Percentiles rank a stretch among this genome's conserved stretches.
These are phyloP conservation scores for Russula griseocarnosa DNA, from an alignment of 768 basidiomycete species.

Conservation along the genomic window DNA sequence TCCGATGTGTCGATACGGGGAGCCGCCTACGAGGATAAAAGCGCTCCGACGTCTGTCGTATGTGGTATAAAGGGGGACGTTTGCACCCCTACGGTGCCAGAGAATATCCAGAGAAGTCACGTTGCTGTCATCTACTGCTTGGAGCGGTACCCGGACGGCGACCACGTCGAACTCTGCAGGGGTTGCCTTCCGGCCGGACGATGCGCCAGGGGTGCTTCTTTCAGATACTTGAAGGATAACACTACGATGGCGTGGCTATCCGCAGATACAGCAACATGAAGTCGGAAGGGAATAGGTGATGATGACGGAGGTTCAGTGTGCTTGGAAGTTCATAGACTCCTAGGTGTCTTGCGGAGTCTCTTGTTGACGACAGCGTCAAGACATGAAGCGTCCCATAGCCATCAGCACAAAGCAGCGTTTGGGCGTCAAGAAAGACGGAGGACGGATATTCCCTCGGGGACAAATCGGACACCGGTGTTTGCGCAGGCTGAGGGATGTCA, in stretches of 20 bases:
- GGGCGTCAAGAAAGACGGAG: slow-evolving; percentile 49
- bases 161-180: slow-evolving; percentile 59
- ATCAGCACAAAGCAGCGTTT: slow-evolving; percentile 57
- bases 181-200: slow-evolving; percentile 29
- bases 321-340: slow-evolving; percentile 48
- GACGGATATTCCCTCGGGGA: slow-evolving; percentile 74
- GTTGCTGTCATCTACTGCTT: slow-evolving; percentile 36
- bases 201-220: background rate
- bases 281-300: slow-evolving; percentile 39
- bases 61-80: slow-evolving; percentile 59
- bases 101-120: slow-evolving; percentile 46
- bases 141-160: slow-evolving; percentile 52
- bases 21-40: slow-evolving; percentile 58
- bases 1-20: slow-evolving; percentile 46
- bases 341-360: slow-evolving; percentile 43
- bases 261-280: slow-evolving; percentile 42
- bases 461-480: slow-evolving; percentile 38
- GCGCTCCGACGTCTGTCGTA: slow-evolving; percentile 45
- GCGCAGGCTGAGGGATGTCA: slow-evolving; percentile 55
- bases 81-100: slow-evolving; percentile 69
- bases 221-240: slow-evolving; percentile 54
- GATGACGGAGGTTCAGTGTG: slow-evolving; percentile 31
- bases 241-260: slow-evolving; percentile 45
- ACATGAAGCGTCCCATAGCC: slow-evolving; percentile 67
- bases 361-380: slow-evolving; percentile 42